These are phyloP conservation scores for Mycena filopes DNA, from an alignment of 768 basidiomycete species.

Conservation along the genomic window DNA sequence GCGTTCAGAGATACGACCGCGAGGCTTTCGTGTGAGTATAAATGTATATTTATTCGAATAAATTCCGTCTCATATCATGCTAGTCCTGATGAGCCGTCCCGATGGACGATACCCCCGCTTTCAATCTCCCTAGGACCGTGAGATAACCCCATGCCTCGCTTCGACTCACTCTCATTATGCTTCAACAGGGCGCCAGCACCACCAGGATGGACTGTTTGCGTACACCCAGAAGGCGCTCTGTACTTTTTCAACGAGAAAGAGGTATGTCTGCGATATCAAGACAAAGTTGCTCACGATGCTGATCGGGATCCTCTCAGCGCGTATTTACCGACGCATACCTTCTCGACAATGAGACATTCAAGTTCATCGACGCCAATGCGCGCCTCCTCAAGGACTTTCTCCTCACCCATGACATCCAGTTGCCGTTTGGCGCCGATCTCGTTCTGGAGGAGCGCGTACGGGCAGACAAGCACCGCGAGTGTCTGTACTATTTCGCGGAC, in stretches of 20 bases:
- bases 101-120: conserved; percentile 15
- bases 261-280: conserved; percentile 43
- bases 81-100: conserved; percentile 14
- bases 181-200: not conserved
- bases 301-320: too few relatives aligned
- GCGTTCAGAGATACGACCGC: conserved; percentile 4
- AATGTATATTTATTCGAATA: not conserved
- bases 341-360: conserved; percentile 46
- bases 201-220: conserved; percentile 55
- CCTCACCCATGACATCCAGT: conserved; percentile 33
- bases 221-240: conserved; percentile 70
- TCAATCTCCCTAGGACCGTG: conserved; percentile 15
- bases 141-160: not conserved
- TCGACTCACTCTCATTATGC: not conserved
- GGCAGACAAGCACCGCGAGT: conserved; percentile 27
- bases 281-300: too few relatives aligned
- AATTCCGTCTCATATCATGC: not conserved
- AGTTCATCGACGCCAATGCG: conserved; percentile 50
- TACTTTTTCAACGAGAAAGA: conserved; percentile 62
- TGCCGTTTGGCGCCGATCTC: conserved; percentile 52
- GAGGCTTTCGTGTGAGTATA: conserved; percentile 4
- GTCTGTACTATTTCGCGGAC: conserved; percentile 46
- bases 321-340: conserved; percentile 68
- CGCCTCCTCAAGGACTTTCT: conserved; percentile 42
- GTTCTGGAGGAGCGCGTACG: conserved; percentile 54